Conservation (phyloP, 73 alveolate species). For the Paramecium primaurelia region DNA sequence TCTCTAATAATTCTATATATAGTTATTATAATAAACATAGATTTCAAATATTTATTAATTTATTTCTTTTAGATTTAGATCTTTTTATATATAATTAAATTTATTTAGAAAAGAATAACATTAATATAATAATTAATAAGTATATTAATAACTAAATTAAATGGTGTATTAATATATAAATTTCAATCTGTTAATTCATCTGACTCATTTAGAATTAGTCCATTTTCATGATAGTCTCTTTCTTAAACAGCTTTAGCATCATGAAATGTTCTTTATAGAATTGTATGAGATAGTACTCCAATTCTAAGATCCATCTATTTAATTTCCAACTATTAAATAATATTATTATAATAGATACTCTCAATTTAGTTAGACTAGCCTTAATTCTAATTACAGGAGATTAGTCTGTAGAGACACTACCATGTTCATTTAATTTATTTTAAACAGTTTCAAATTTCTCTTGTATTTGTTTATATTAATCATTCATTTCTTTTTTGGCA, state of each 20-base stretch:
- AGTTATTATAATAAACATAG: too few species aligned
- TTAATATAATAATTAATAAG: neutral
- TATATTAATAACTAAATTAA: neutral
- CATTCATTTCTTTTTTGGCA: slow-evolving; percentile 47
- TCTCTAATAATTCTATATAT: neutral
- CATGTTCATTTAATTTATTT: slow-evolving; percentile 50
- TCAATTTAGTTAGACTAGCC: slow-evolving; percentile 49
- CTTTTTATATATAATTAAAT: too few species aligned
- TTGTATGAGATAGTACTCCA: slow-evolving; percentile 53
- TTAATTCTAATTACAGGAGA: slow-evolving; percentile 60
- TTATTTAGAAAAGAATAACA: too few species aligned
- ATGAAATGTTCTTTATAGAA: slow-evolving; percentile 39
- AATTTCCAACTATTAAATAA: slow-evolving; percentile 33
- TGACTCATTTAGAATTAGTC: slow-evolving; percentile 19
- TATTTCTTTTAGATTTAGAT: too few species aligned
- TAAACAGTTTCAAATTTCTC: slow-evolving; percentile 47
- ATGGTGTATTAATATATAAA: neutral
- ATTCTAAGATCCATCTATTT: slow-evolving; percentile 59
- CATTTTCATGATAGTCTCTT: slow-evolving; percentile 47
- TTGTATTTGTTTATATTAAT: slow-evolving; percentile 31
- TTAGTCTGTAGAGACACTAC: slow-evolving; percentile 51
- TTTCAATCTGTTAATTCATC: slow-evolving; percentile 47
- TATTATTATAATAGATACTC: neutral
- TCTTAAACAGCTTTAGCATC: slow-evolving; percentile 38
- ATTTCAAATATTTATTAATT: too few species aligned